Evolutionary conservation across 768 basidiomycete genomes (phyloP), one percentile per base, ranked within the genome.

Genomic region (Calocybe gangraenosa): DNA sequence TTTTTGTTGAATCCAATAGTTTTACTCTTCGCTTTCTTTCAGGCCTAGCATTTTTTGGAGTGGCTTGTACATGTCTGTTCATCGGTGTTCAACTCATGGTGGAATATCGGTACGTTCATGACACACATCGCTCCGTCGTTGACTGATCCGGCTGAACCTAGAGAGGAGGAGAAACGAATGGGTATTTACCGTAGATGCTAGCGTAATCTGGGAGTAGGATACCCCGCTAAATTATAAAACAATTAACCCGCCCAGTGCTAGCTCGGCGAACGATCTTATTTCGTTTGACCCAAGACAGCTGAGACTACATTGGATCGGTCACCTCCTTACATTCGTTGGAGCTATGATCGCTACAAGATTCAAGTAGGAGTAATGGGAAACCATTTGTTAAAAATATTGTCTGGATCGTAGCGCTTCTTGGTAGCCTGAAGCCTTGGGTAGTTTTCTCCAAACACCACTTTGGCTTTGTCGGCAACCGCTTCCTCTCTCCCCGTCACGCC

Each of bases 11-110:
- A 31, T 39, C 25, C 42, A n/a, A 36, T 15, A n/a, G 20, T 45
- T 35, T 28, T 23, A 13, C 40, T 19, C 8, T 31, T 8, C 8
- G 30, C n/a, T n/a, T n/a, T n/a, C n/a, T n/a, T 32, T 37, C 46
- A 91, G 90, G 89, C 5, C 46, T 86, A 32, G 63, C 62, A 11
- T 96, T 93, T 64, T 61, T 92, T 49, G 38, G 76, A 0, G 59
- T 74, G 3, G 81, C 82, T 0, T 75, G 76, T 39, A 69, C 56
- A 1, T 82, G 81, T 56, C 36, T 97, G 10, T 98, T 94, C 57
- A 74, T 91, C 17, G 90, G 76, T 2, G 82, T 79, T 1, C 95
- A 98, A 58, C 60, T 95, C 36, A 96, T 97, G 95, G 92, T 98
- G 48, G 95, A 98, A 58, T 98, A 98, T 64, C 71, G 91, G 90